A percentile compares a stretch with the other conserved stretches of the same genome.
Evolutionary conservation across 345 rosid genomes (phyloP).

Genomic region (Eucalyptus cloeziana): DNA sequence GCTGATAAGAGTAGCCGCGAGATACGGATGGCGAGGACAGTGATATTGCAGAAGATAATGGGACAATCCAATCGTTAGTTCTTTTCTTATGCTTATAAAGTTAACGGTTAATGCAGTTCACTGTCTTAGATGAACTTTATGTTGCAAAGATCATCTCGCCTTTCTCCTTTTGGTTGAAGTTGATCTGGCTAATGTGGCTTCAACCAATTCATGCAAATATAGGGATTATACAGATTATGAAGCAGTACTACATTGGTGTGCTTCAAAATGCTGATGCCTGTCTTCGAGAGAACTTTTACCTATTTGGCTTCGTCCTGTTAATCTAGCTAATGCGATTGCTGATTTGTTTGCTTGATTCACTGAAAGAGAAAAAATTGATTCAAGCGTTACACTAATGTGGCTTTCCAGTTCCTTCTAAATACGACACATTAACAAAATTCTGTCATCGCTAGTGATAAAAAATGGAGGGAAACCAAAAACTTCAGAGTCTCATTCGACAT

Average conservation of each 20-base stretch:
- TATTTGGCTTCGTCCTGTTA: not conserved
- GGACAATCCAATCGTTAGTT: slow-evolving; percentile 6
- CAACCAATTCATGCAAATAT: not conserved
- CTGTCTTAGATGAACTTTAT: not conserved
- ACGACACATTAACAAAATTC: not conserved
- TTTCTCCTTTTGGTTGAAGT: not conserved
- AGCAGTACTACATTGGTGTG: not conserved
- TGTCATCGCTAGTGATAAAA: not conserved
- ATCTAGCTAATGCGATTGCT: not conserved
- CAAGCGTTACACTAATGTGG: not conserved
- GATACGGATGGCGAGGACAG: slow-evolving; percentile 52
- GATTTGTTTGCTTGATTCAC: not conserved
- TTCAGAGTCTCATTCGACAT: not conserved
- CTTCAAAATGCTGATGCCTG: not conserved
- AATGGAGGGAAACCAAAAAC: not conserved
- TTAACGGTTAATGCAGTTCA: not conserved
- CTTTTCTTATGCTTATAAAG: not conserved
- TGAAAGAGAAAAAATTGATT: not conserved
- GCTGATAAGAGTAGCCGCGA: slow-evolving; percentile 51
- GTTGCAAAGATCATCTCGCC: not conserved
- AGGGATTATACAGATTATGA: not conserved
- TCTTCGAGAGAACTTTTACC: not conserved
- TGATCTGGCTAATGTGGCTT: not conserved
- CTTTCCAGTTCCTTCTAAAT: not conserved
- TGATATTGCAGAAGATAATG: slow-evolving; percentile 51